Conservation (phyloP, 2,329 filamentous ascomycete genomes). For the Fusarium pininemorale region DNA sequence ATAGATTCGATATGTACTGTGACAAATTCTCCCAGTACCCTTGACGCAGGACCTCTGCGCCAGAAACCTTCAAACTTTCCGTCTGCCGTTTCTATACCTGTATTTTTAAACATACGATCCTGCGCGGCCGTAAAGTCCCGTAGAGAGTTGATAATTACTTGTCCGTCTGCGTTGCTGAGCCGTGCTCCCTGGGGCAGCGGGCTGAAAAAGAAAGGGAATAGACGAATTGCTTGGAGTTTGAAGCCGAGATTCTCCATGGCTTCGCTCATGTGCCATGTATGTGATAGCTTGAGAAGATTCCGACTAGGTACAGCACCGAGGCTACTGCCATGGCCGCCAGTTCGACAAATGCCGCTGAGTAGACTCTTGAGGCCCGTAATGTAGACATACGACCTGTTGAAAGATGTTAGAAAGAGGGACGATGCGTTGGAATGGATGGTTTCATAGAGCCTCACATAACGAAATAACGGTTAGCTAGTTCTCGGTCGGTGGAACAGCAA, state of each 20-base stretch:
- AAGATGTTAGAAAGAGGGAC: fast-evolving
- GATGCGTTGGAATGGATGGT: fast-evolving
- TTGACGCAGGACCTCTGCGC: not conserved
- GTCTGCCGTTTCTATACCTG: not conserved
- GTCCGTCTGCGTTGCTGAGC: not conserved
- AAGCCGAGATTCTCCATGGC: not conserved
- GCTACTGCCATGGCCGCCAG: not conserved
- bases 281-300: not conserved
- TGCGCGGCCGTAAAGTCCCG: not conserved
- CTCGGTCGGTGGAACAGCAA: not conserved
- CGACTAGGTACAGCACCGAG: not conserved
- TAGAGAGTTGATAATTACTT: not conserved
- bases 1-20: not conserved
- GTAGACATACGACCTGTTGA: not conserved
- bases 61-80: constrained; percentile 1
- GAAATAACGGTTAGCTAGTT: constrained; percentile 5
- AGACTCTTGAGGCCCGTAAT: constrained; percentile 8
- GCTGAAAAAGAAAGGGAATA: constrained; percentile 8
- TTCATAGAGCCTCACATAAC: not conserved
- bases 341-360: not conserved
- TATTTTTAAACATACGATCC: not conserved
- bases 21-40: not conserved
- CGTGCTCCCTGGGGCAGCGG: not conserved
- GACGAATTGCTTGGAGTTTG: constrained; percentile 4
- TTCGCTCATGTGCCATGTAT: constrained; percentile 5